Conservation (phyloP, 2,329 filamentous ascomycete genomes). For the Clarireedia paspali region DNA sequence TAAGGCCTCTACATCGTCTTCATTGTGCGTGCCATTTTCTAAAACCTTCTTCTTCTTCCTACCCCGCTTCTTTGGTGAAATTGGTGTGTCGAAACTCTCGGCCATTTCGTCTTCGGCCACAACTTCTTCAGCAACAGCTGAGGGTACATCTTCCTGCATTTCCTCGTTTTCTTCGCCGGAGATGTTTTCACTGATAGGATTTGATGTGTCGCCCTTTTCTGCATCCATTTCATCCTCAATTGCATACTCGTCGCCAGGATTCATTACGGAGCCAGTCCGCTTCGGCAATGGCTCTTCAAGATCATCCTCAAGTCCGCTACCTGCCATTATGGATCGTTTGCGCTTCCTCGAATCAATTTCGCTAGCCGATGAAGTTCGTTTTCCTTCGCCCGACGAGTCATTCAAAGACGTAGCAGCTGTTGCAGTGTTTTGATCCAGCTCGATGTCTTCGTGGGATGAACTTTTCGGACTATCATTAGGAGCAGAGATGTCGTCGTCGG, state of each 20-base stretch:
- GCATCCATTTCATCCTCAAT: constrained; percentile 36
- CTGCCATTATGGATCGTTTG: constrained; percentile 30
- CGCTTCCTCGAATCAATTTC: constrained; percentile 31
- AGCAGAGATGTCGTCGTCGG: constrained; percentile 30
- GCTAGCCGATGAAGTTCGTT: constrained; percentile 16
- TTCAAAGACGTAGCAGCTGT: constrained; percentile 31
- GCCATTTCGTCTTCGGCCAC: constrained; percentile 34
- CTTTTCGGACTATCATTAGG: constrained; percentile 29
- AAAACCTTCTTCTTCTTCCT: constrained; percentile 30
- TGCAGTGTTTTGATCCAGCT: constrained; percentile 19
- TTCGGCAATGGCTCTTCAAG: constrained; percentile 37
- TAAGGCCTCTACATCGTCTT: constrained; percentile 16
- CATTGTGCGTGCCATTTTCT: constrained; percentile 22
- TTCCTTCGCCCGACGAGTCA: constrained; percentile 23
- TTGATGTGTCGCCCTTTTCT: constrained; percentile 32
- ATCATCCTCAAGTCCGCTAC: constrained; percentile 28
- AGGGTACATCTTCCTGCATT: constrained; percentile 37
- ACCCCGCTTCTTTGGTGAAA: constrained; percentile 29
- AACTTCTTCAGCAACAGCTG: constrained; percentile 34
- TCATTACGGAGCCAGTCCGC: constrained; percentile 42
- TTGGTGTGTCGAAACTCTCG: constrained; percentile 19
- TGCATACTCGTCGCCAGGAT: constrained; percentile 37
- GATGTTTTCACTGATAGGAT: constrained; percentile 28
- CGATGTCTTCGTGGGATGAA: constrained; percentile 34
- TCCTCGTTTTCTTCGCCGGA: constrained; percentile 36